These are phyloP conservation scores for Metarhizium robertsii DNA, from an alignment of 2,329 filamentous ascomycete species.

Conservation along the genomic window DNA sequence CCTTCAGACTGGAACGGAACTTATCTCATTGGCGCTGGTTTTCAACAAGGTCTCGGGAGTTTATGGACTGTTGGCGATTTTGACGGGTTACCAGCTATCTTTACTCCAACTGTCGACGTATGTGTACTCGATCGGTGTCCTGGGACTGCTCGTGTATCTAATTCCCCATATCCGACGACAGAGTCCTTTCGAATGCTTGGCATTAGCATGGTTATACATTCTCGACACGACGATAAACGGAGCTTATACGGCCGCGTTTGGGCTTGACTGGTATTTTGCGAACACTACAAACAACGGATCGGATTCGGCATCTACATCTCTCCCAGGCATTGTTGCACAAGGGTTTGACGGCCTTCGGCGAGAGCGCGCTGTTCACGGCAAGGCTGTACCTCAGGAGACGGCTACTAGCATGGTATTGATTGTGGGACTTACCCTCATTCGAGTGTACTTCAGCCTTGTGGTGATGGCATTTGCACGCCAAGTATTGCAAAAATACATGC, in stretches of 20 bases:
- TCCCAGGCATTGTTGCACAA: slow-evolving; percentile 19
- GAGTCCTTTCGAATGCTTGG: slow-evolving; percentile 68
- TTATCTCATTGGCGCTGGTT: slow-evolving; percentile 73
- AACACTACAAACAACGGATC: slow-evolving; percentile 37
- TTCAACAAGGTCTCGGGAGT: slow-evolving; percentile 90
- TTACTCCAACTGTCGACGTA: slow-evolving; percentile 83
- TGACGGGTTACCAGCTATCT: slow-evolving; percentile 79
- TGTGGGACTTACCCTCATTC: slow-evolving; percentile 60
- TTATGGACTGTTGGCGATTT: slow-evolving; percentile 79
- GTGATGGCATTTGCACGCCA: slow-evolving; percentile 75
- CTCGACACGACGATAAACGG: slow-evolving; percentile 76
- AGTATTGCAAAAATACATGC: slow-evolving; percentile 58
- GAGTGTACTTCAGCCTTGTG: slow-evolving; percentile 76
- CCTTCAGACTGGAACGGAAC: slow-evolving; percentile 75
- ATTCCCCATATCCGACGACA: slow-evolving; percentile 73
- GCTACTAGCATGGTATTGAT: slow-evolving; percentile 72
- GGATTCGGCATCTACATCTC: slow-evolving; percentile 13
- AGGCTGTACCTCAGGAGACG: slow-evolving; percentile 44
- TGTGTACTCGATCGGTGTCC: slow-evolving; percentile 69
- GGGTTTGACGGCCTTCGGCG: slow-evolving; percentile 24
- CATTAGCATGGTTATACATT: slow-evolving; percentile 77
- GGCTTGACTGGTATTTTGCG: slow-evolving; percentile 75
- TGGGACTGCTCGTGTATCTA: slow-evolving; percentile 59
- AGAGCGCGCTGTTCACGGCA: slow-evolving; percentile 24
- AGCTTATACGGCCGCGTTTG: slow-evolving; percentile 74